Conservation (phyloP, 1,139 yeast species). For the Suhomyces maxii region DNA sequence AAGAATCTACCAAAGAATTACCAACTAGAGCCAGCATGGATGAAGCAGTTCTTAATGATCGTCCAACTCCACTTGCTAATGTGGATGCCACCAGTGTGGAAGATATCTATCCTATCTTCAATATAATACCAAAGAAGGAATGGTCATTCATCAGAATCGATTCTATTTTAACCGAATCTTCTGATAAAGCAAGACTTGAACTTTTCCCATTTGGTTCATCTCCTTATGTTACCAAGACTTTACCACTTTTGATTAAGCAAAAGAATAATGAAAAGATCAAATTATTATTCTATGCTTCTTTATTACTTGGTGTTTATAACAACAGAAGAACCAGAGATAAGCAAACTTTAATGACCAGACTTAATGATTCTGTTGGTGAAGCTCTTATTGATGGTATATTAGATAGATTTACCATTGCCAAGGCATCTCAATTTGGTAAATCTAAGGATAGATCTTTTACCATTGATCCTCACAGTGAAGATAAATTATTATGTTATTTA, state of each 20-base stretch:
- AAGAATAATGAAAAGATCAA: conserved; percentile 61
- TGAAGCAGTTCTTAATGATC: conserved; percentile 54
- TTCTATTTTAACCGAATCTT: conserved; percentile 50
- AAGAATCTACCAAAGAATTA: conserved; percentile 64
- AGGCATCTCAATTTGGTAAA: conserved; percentile 68
- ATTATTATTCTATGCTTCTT: conserved; percentile 73
- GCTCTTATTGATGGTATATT: conserved; percentile 70
- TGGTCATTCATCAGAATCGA: conserved; percentile 64
- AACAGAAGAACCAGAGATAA: conserved; percentile 67
- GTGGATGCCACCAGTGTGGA: conserved; percentile 76
- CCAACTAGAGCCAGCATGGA: conserved; percentile 68
- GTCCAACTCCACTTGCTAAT: conserved; percentile 83
- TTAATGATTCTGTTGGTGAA: conserved; percentile 68
- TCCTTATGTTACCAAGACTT: conserved; percentile 51
- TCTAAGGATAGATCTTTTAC: conserved; percentile 70
- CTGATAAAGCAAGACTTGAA: conserved; percentile 49
- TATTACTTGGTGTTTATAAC: conserved; percentile 75
- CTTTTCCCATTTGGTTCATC: conserved; percentile 64
- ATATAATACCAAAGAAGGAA: conserved; percentile 69
- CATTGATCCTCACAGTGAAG: conserved; percentile 86
- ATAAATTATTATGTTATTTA: conserved; percentile 77
- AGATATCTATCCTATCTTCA: conserved; percentile 74
- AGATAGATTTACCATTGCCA: conserved; percentile 64
- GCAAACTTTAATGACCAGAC: conserved; percentile 57
- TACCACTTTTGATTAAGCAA: conserved; percentile 42